A percentile compares a stretch with the other conserved stretches of the same genome.
Evolutionary conservation across 2,329 filamentous ascomycete species (phyloP).

Genomic region (Thelonectria discophora): DNA sequence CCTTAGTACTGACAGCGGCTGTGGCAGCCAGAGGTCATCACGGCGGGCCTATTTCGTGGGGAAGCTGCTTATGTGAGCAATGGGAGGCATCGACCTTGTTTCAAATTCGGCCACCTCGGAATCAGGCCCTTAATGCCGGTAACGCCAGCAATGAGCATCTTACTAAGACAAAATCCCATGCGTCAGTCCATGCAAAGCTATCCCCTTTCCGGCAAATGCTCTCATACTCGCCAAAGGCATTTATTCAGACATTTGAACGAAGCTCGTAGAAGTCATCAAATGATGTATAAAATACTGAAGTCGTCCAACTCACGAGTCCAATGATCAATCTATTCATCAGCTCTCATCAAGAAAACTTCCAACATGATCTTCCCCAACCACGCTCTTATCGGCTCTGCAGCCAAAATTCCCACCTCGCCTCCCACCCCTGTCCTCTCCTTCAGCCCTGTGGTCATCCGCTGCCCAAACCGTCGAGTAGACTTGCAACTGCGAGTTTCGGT

Average conservation of each 20-base stretch:
- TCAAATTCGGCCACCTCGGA: no score
- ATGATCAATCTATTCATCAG: neutral
- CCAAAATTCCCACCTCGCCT: constrained; percentile 33
- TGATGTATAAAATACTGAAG: constrained; percentile 22
- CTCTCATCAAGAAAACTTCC: neutral
- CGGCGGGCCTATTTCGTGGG: no score
- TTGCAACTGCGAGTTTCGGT: constrained; percentile 39
- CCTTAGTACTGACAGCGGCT: no score
- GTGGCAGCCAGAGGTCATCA: no score
- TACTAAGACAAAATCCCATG: no score
- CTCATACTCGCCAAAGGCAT: constrained; percentile 21
- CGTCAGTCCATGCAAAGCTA: neutral
- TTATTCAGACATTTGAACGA: neutral
- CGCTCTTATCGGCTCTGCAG: constrained; percentile 36
- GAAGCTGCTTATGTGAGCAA: no score
- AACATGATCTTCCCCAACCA: constrained; percentile 38
- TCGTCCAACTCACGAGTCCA: neutral
- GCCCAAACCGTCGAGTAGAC: constrained; percentile 31
- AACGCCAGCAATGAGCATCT: no score
- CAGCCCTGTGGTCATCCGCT: constrained; percentile 35
- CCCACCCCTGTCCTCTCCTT: constrained; percentile 35
- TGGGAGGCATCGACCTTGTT: no score
- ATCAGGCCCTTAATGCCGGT: no score
- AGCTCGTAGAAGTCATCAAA: neutral
- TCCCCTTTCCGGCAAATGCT: constrained; percentile 6